Evolutionary conservation across 208 protist genomes (phyloP), one percentile per base, ranked within the genome.

Genomic region (Phytomonas sp.): DNA sequence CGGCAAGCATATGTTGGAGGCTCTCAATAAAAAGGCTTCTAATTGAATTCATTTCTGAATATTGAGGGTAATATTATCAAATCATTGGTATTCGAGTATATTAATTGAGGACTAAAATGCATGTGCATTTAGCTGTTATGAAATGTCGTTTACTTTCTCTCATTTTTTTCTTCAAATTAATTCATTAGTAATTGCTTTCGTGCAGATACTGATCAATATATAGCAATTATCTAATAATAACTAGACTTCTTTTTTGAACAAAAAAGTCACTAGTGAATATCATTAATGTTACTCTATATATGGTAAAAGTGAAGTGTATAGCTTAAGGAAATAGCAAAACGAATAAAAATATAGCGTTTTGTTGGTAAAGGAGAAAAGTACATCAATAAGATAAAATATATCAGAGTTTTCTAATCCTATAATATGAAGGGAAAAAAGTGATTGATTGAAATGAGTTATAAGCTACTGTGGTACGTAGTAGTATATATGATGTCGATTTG

Each of bases 1-100:
- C n/a, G 98, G 98, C 75, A 43, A 23, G 32, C 88, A 89, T 72
- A 98, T 99, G 95, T 64, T 83, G n/a, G 68, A 84, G 67, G 66
- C 85, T 61, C 81, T 97, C 23, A 83, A 82, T 43, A 78, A 86
- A 63, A 87, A 93, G 72, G 4, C 40, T 62, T 65, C 62, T 63
- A n/a, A 26, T 62, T 56, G 46, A 56, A 15, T 23, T 51, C 1
- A 51, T 23, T 51, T 51, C 17, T 20, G 40, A 23, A 51, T 51
- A 51, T 51, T 17, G 63, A 67, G 20, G 63, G 28, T 29, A 67
- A 46, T 37, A 33, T 29, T 33, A 67, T 15, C 33, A 43, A 67
- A n/a, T 63, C 20, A n/a, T 67, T 67, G 7, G 34, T 33, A n/a
- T 32, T 23, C 26, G 5, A 23, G 26, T 8, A 5, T 23, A 23